phyloP scores from a whole-genome alignment of 1,284 basidiomycete species.

The Thecaphora thlaspeos region DNA sequence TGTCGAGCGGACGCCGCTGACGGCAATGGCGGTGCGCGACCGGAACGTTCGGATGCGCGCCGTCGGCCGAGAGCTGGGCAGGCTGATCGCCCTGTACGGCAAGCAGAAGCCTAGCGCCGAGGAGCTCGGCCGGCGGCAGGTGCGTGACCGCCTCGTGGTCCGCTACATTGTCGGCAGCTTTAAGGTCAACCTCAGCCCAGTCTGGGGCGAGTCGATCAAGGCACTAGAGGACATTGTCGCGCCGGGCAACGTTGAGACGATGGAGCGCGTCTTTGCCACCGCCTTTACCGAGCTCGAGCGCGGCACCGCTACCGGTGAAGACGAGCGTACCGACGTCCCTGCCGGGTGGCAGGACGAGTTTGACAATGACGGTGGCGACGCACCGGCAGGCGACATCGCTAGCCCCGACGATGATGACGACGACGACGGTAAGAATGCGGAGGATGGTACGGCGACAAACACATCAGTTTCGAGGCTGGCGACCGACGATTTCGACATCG shows the following conservation, averaged over 20 bases:
- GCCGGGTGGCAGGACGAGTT: constrained; percentile 5
- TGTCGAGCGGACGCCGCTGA: constrained; percentile 41
- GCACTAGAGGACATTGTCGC: constrained; percentile 43
- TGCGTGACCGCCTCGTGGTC: constrained; percentile 24
- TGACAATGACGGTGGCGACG: background rate
- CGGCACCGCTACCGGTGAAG: constrained; percentile 13
- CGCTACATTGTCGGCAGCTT: constrained; percentile 47
- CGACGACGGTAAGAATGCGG: constrained; percentile 1
- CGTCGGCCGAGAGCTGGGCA: constrained; percentile 41
- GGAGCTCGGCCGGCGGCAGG: constrained; percentile 6
- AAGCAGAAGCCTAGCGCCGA: constrained; percentile 1
- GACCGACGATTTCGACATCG: no score
- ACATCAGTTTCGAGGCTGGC: no score
- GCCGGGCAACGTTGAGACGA: constrained; percentile 8
- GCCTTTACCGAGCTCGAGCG: constrained; percentile 26
- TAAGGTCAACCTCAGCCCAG: constrained; percentile 54
- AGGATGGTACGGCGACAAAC: no score
- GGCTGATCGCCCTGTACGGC: constrained; percentile 21
- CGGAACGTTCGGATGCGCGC: constrained; percentile 51
- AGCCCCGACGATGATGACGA: background rate
- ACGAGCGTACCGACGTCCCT: constrained; percentile 17
- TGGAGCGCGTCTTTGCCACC: constrained; percentile 13
- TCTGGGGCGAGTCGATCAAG: constrained; percentile 50
- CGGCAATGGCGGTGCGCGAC: constrained; percentile 43
- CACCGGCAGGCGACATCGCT: background rate